A percentile compares a stretch with the other conserved stretches of the same genome.
Conservation (phyloP, 2,329 filamentous ascomycete species). For the Aureobasidium namibiae region DNA sequence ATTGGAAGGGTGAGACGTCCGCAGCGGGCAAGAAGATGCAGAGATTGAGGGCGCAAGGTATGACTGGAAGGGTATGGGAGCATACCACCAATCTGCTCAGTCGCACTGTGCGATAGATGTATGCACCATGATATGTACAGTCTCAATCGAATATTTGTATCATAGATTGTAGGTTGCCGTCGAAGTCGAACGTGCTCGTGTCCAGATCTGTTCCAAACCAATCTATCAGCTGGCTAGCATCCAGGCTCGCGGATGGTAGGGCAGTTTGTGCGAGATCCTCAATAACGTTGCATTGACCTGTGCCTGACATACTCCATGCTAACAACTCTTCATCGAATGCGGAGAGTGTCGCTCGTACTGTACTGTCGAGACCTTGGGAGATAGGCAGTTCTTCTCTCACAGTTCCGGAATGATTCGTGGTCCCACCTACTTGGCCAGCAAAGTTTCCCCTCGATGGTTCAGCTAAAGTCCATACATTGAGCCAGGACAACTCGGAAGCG, state of each 20-base stretch:
- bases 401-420: not conserved
- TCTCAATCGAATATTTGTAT: not conserved
- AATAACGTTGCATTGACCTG: not conserved
- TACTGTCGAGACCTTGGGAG: not conserved
- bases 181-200: slow-evolving; percentile 1
- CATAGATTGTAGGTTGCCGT: not conserved
- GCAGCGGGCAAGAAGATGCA: slow-evolving; percentile 2
- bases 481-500: not conserved
- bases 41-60: slow-evolving; percentile 10
- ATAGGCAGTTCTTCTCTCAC: not conserved
- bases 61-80: slow-evolving; percentile 12
- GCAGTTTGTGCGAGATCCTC: not conserved
- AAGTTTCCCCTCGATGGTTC: not conserved
- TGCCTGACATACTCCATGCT: too few species aligned
- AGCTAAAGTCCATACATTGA: not conserved
- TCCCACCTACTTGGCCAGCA: not conserved
- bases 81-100: slow-evolving; percentile 14
- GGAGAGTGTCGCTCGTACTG: not conserved
- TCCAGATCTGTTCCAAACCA: not conserved
- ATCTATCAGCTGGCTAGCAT: not conserved
- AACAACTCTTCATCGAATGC: not conserved
- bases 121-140: too few species aligned
- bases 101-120: not conserved
- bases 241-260: not conserved
- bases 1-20: slow-evolving; percentile 13